phyloP scores from a whole-genome alignment of 495 filamentous ascomycete species.

The Stereocaulon alpinum region DNA sequence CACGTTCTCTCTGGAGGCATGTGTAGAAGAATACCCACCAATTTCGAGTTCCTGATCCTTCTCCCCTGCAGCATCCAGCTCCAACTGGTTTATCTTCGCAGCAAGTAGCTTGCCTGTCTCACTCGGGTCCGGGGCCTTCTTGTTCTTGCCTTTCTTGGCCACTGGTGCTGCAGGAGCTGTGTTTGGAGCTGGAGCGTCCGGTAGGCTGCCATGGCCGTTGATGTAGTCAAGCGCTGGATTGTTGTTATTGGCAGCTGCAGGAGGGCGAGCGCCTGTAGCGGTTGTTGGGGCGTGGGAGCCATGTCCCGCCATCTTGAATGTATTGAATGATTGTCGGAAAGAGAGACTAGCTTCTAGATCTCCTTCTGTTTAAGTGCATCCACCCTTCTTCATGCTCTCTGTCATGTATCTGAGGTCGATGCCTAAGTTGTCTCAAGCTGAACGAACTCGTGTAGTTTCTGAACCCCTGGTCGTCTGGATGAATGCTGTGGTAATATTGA shows the following conservation, averaged over 20 bases:
- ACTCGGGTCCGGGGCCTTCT: constrained; percentile 64
- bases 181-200: constrained; percentile 26
- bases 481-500: background rate
- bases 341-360: background rate
- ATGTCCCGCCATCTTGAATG: constrained; percentile 20
- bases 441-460: background rate
- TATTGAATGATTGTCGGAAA: background rate
- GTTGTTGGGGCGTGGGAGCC: constrained; percentile 17
- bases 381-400: background rate
- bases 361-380: constrained; percentile 1
- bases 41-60: constrained; percentile 95
- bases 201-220: constrained; percentile 24
- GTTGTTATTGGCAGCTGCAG: constrained; percentile 19
- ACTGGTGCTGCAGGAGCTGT: constrained; percentile 28
- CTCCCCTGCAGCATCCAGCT: constrained; percentile 82
- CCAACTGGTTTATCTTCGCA: constrained; percentile 89
- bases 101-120: constrained; percentile 84
- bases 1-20: constrained; percentile 16
- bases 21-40: constrained; percentile 52
- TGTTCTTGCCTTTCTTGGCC: constrained; percentile 57
- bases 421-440: background rate
- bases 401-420: background rate
- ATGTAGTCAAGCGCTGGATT: constrained; percentile 17
- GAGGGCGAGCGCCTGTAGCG: constrained; percentile 15
- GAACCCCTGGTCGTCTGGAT: background rate